phyloP scores from a whole-genome alignment of 2,329 filamentous ascomycete species.

The Verticillium zaregamsianum region DNA sequence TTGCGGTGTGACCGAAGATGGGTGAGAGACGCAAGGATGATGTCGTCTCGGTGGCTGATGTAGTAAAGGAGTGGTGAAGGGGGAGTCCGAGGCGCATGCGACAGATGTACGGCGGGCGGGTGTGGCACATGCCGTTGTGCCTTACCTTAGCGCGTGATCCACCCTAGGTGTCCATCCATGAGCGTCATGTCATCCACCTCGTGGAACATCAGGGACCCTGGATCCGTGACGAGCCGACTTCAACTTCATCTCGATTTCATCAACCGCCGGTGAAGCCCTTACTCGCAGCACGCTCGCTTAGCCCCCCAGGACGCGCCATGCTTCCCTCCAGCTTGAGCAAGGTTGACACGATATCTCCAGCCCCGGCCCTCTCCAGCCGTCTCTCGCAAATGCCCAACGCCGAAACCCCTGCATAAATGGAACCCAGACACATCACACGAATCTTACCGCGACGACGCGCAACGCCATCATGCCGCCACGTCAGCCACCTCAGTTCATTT shows the following conservation, averaged over 20 bases:
- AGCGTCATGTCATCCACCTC: not conserved
- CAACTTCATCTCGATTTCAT: not conserved
- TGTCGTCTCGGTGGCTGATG: not conserved
- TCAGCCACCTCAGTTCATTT: conserved; percentile 27
- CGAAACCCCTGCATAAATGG: not conserved
- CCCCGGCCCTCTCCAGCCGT: not conserved
- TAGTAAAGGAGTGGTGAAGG: not conserved
- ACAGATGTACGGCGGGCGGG: not conserved
- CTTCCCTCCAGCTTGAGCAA: not conserved
- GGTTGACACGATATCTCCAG: not conserved
- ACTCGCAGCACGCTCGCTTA: not conserved
- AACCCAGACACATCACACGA: not conserved
- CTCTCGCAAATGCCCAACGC: not conserved
- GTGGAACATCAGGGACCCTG: not conserved
- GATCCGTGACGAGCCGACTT: not conserved
- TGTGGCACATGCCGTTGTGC: not conserved
- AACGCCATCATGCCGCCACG: conserved; percentile 37
- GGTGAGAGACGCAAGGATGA: not conserved
- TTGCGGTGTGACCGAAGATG: too few relatives aligned
- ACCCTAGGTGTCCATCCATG: not conserved
- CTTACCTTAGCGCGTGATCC: not conserved
- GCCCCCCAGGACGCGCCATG: not conserved
- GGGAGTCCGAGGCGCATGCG: not conserved
- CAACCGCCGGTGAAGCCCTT: not conserved
- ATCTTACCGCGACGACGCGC: not conserved